Percentiles rank a stretch among this genome's conserved stretches.
Conservation (phyloP, 1,284 basidiomycete species). For the Pseudozyma sp. region DNA sequence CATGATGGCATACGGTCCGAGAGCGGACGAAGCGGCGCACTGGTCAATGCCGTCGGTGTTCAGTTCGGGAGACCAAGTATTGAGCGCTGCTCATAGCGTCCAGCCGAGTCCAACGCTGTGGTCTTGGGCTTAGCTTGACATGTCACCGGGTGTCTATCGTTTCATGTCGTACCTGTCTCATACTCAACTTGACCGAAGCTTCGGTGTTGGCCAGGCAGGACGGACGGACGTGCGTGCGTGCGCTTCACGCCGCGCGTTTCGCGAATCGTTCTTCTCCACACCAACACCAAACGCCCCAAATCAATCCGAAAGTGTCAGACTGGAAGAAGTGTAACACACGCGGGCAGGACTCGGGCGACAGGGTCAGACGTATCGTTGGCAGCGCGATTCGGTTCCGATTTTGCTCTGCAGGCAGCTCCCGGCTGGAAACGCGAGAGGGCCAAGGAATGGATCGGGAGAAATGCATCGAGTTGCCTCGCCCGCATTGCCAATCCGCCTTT, state of each 20-base stretch:
- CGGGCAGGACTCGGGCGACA: too few species aligned
- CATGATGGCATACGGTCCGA: slow-evolving; percentile 14
- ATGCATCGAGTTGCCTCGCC: slow-evolving; percentile 20
- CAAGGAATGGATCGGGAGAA: slow-evolving; percentile 4
- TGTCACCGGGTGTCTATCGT: too few species aligned
- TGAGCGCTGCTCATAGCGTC: too few species aligned
- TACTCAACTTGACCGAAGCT: too few species aligned
- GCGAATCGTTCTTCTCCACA: slow-evolving; percentile 1
- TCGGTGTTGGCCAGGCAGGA: too few species aligned
- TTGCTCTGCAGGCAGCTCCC: neutral
- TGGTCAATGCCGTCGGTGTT: neutral
- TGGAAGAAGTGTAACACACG: neutral
- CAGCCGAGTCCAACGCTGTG: too few species aligned
- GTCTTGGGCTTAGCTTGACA: too few species aligned
- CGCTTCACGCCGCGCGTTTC: too few species aligned
- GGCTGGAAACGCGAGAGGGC: neutral
- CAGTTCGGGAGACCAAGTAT: too few species aligned
- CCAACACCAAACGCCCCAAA: neutral
- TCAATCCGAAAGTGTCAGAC: neutral
- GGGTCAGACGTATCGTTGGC: neutral
- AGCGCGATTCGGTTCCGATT: slow-evolving; percentile 21
- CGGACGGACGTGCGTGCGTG: too few species aligned
- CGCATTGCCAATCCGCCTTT: slow-evolving; percentile 14
- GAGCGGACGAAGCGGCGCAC: too few species aligned
- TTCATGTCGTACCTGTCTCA: too few species aligned